These are phyloP conservation scores for Hordeum pubiflorum DNA, from an alignment of 202 grass and related monocot genomes.

Conservation along the genomic window DNA sequence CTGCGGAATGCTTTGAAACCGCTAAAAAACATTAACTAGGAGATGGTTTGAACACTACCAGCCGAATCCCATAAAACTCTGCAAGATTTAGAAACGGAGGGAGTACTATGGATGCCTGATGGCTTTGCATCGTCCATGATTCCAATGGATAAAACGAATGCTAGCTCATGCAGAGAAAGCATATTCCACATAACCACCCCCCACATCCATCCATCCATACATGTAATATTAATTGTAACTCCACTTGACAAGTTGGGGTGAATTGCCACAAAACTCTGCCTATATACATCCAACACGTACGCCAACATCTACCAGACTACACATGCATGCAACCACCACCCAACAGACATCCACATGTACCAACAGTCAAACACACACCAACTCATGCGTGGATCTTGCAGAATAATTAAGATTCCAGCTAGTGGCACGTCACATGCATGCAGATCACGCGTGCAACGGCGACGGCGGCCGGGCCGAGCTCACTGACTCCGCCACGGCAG, in stretches of 20 bases:
- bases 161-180: background rate
- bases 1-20: too few species aligned
- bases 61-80: background rate
- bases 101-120: too few species aligned
- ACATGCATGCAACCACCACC: background rate
- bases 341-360: slow-evolving; percentile 1
- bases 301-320: background rate
- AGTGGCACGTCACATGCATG: background rate
- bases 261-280: background rate
- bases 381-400: background rate
- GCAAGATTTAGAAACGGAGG: too few species aligned
- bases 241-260: slow-evolving; percentile 7
- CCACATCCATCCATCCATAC: background rate
- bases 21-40: too few species aligned
- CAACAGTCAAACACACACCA: background rate
- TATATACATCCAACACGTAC: slow-evolving; percentile 11
- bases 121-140: background rate
- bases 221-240: background rate
- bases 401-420: background rate
- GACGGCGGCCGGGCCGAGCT: background rate
- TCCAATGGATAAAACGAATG: background rate
- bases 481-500: background rate
- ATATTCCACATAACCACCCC: background rate
- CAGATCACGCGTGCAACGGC: background rate
- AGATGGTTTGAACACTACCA: background rate